These are phyloP conservation scores for Apodospora peruviana DNA, from an alignment of 495 filamentous ascomycete species.

Conservation along the genomic window DNA sequence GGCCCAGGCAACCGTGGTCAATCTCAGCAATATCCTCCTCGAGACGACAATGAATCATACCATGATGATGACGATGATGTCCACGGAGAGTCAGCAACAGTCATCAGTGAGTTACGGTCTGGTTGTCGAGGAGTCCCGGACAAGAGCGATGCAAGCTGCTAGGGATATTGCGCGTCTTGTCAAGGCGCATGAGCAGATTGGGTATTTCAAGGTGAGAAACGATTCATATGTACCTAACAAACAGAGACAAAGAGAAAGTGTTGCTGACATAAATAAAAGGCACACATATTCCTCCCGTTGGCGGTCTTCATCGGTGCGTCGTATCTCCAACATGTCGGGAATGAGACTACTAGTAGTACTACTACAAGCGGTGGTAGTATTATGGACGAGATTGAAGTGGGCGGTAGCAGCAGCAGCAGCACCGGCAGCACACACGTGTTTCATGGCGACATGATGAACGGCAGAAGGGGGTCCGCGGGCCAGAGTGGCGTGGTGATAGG, in stretches of 20 bases:
- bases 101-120: no score
- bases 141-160: conserved; percentile 31
- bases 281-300: conserved; percentile 24
- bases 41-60: conserved; percentile 6
- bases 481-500: no score
- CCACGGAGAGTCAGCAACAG: neutral
- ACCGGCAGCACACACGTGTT: no score
- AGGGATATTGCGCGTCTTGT: conserved; percentile 35
- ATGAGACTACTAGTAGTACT: neutral
- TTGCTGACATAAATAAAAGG: no score
- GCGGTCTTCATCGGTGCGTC: conserved; percentile 18
- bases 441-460: no score
- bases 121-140: conserved; percentile 24
- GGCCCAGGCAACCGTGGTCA: conserved; percentile 38
- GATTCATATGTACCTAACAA: no score
- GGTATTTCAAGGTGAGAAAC: conserved; percentile 43
- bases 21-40: conserved; percentile 32
- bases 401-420: no score
- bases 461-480: no score
- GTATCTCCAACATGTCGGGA: conserved; percentile 5
- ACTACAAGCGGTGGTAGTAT: neutral
- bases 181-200: conserved; percentile 36
- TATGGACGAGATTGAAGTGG: neutral
- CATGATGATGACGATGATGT: no score
- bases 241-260: no score